Evolutionary conservation across 1,284 basidiomycete genomes (phyloP).

Genomic region (Golubevia sp.): DNA sequence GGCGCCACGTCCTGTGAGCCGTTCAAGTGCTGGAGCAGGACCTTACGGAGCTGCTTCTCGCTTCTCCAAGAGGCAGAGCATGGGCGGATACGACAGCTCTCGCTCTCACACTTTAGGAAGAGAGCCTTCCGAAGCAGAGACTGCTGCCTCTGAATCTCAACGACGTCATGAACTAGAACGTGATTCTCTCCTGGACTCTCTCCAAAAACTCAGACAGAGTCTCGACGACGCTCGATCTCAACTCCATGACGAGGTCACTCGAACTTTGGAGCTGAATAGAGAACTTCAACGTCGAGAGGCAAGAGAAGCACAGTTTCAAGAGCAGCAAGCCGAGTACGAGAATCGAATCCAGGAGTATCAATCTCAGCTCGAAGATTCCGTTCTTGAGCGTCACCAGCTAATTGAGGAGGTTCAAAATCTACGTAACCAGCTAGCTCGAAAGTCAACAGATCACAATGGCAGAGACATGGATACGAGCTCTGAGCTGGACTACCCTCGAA

Average conservation of each 20-base stretch:
- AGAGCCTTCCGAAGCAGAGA: not conserved
- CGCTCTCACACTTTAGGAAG: not conserved
- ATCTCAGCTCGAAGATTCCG: slow-evolving; percentile 1
- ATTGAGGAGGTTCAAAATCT: not conserved
- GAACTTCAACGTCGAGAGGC: slow-evolving; percentile 34
- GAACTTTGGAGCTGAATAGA: slow-evolving; percentile 37
- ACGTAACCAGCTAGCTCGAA: slow-evolving; percentile 9
- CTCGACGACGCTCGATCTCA: slow-evolving; percentile 31
- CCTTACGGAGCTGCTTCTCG: not conserved
- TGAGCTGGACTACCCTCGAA: slow-evolving; percentile 2
- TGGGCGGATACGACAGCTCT: not conserved
- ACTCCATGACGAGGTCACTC: slow-evolving; percentile 41
- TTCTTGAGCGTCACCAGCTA: not conserved
- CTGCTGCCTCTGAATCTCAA: slow-evolving; percentile 3
- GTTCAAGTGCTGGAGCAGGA: not conserved
- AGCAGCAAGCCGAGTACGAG: slow-evolving; percentile 25
- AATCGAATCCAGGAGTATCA: slow-evolving; percentile 12
- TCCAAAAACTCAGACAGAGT: slow-evolving; percentile 28
- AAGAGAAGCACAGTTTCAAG: slow-evolving; percentile 20
- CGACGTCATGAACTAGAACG: slow-evolving; percentile 44
- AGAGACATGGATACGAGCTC: slow-evolving; percentile 20
- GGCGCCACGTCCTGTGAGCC: not conserved
- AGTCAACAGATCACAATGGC: slow-evolving; percentile 24
- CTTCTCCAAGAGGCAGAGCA: not conserved
- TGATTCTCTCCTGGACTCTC: slow-evolving; percentile 37